phyloP scores from a whole-genome alignment of 148 eudicot genomes.

The Drosera capensis region DNA sequence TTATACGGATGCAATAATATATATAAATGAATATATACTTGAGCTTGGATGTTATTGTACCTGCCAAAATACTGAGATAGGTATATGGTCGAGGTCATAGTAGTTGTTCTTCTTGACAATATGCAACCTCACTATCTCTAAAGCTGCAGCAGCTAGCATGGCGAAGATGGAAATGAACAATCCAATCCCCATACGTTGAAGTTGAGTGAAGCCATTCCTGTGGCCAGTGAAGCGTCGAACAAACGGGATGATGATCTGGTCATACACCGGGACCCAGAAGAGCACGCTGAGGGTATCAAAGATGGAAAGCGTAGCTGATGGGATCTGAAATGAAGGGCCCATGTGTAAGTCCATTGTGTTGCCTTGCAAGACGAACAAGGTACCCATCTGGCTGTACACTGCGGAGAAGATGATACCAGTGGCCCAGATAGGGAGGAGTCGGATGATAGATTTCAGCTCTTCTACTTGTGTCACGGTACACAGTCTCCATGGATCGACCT shows the following conservation, averaged over 20 bases:
- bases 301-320: conserved; percentile 86
- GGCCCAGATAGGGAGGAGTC: conserved; percentile 78
- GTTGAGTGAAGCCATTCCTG: conserved; percentile 54
- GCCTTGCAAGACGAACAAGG: conserved; percentile 84
- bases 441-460: conserved; percentile 73
- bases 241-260: conserved; percentile 46
- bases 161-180: conserved; percentile 66
- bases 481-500: conserved; percentile 53
- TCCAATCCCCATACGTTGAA: conserved; percentile 90
- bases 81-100: not conserved
- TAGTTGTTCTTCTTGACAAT: conserved; percentile 46
- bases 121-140: conserved; percentile 55
- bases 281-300: conserved; percentile 91
- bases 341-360: conserved; percentile 36
- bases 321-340: conserved; percentile 30
- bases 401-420: conserved; percentile 87
- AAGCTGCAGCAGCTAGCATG: conserved; percentile 68
- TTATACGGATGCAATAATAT: too few species aligned
- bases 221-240: conserved; percentile 33
- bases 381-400: conserved; percentile 87
- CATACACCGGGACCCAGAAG: conserved; percentile 43
- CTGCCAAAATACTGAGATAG: not conserved
- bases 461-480: conserved; percentile 83
- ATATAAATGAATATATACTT: too few species aligned
- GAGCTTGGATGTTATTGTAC: too few species aligned